Conservation (phyloP, 2,329 filamentous ascomycete species). For the Ophiostoma ips region DNA sequence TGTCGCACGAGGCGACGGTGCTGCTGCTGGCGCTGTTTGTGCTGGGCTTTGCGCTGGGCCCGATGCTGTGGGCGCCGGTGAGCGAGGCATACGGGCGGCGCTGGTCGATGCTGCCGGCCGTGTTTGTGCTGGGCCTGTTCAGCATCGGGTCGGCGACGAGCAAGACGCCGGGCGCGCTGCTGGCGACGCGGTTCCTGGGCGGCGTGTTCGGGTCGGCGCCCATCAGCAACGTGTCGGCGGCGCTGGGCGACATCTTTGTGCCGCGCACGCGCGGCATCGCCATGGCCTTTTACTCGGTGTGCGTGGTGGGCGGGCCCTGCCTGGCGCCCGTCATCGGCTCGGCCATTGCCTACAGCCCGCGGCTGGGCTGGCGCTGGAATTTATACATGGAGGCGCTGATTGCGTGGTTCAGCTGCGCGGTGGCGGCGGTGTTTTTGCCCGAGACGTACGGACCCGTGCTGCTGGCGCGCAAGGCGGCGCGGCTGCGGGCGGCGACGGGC, state of each 20-base stretch:
- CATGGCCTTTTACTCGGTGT: conserved; percentile 29
- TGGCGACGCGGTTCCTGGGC: conserved; percentile 53
- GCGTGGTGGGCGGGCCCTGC: conserved; percentile 26
- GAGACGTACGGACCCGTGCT: conserved; percentile 29
- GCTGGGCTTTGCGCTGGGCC: conserved; percentile 25
- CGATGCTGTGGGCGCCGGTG: conserved; percentile 27
- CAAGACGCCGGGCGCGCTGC: conserved; percentile 39
- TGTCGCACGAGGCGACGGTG: conserved; percentile 30
- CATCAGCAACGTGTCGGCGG: conserved; percentile 48
- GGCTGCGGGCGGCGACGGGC: conserved; percentile 30
- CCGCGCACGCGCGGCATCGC: conserved; percentile 38
- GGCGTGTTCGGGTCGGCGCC: conserved; percentile 49
- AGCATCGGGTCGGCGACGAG: conserved; percentile 28
- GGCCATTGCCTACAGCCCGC: conserved; percentile 18
- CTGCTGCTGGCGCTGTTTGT: conserved; percentile 33
- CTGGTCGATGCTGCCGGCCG: conserved; percentile 27
- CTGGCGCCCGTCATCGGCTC: conserved; percentile 29
- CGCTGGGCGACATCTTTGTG: conserved; percentile 49
- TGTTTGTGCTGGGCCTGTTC: conserved; percentile 29
- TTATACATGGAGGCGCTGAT: conserved; percentile 18
- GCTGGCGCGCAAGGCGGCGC: conserved; percentile 36
- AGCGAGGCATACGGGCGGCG: conserved; percentile 32
- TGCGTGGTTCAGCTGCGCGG: conserved; percentile 12
- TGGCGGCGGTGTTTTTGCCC: conserved; percentile 18
- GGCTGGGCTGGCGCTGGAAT: conserved; percentile 19